A percentile compares a stretch with the other conserved stretches of the same genome.
phyloP scores from a whole-genome alignment of 2,329 filamentous ascomycete genomes.

The Penicillium sp. region DNA sequence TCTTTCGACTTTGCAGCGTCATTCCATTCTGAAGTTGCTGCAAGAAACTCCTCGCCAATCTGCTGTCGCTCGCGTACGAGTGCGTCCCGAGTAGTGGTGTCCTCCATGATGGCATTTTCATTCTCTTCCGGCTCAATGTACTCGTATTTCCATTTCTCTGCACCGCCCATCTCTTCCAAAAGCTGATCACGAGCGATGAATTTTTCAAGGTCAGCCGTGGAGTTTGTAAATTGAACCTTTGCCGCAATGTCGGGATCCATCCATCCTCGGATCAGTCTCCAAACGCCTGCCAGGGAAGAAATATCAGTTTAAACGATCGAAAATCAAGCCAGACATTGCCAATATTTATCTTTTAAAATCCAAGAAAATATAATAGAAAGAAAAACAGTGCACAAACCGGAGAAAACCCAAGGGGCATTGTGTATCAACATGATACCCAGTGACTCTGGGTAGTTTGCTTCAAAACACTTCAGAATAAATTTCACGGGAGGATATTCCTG shows the following conservation, averaged over 20 bases:
- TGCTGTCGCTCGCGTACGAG: conserved; percentile 62
- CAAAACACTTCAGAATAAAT: conserved; percentile 97
- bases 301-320: not conserved
- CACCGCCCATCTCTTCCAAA: conserved; percentile 75
- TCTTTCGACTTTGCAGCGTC: conserved; percentile 45
- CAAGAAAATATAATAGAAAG: no score
- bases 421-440: conserved; percentile 85
- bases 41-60: conserved; percentile 71
- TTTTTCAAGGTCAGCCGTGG: conserved; percentile 68
- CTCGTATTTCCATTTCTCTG: conserved; percentile 76
- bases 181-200: conserved; percentile 70
- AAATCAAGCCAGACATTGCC: not conserved
- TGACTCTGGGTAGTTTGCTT: conserved; percentile 93
- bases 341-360: not conserved
- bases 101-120: conserved; percentile 72
- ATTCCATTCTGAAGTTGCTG: conserved; percentile 72
- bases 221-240: conserved; percentile 89
- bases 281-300: conserved; percentile 62
- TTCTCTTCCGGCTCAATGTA: conserved; percentile 72
- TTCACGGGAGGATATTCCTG: conserved; percentile 92
- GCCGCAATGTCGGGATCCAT: conserved; percentile 91
- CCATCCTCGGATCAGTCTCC: conserved; percentile 92
- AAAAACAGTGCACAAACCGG: conserved; percentile 54
- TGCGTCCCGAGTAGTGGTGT: conserved; percentile 60
- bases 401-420: conserved; percentile 93